Percentiles rank a stretch among this genome's conserved stretches.
Evolutionary conservation across 805 yeast genomes (phyloP).

Genomic region (Wickerhamomyces hampshirensis): DNA sequence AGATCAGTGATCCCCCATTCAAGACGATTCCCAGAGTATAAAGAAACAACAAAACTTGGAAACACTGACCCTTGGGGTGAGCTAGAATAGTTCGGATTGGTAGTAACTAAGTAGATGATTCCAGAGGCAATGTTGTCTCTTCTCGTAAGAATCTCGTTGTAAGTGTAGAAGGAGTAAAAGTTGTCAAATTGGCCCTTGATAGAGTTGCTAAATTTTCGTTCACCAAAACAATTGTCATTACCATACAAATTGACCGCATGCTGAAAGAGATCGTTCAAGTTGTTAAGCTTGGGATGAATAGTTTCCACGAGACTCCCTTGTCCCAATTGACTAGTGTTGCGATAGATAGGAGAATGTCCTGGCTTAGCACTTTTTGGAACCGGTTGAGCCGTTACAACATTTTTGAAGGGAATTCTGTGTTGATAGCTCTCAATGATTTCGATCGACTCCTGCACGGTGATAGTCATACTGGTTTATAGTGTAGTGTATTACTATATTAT

Average conservation of each 20-base stretch:
- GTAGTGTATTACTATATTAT: neutral
- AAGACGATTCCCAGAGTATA: conserved; percentile 50
- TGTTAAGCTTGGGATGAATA: conserved; percentile 7
- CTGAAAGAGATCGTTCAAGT: conserved; percentile 3
- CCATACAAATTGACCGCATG: conserved; percentile 17
- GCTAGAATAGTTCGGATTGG: conserved; percentile 2
- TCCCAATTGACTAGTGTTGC: conserved; percentile 4
- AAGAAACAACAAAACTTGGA: conserved; percentile 41
- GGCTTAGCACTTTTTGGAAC: conserved; percentile 4
- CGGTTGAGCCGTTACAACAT: conserved; percentile 2
- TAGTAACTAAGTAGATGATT: conserved; percentile 23
- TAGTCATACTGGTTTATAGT: neutral
- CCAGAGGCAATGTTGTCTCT: conserved; percentile 46
- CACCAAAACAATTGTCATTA: conserved; percentile 31
- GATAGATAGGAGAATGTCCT: conserved; percentile 8
- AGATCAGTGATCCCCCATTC: conserved; percentile 69
- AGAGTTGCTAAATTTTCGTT: conserved; percentile 27
- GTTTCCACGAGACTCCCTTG: neutral
- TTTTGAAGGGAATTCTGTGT: neutral
- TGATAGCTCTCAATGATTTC: conserved; percentile 10
- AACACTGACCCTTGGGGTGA: conserved; percentile 12
- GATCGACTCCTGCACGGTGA: conserved; percentile 7
- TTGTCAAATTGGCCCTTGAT: conserved; percentile 30
- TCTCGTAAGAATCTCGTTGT: conserved; percentile 32
- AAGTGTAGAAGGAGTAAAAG: conserved; percentile 37